Percentiles rank a stretch among this genome's conserved stretches.
phyloP scores from a whole-genome alignment of 768 basidiomycete genomes.

The Exsudoporus frostii region DNA sequence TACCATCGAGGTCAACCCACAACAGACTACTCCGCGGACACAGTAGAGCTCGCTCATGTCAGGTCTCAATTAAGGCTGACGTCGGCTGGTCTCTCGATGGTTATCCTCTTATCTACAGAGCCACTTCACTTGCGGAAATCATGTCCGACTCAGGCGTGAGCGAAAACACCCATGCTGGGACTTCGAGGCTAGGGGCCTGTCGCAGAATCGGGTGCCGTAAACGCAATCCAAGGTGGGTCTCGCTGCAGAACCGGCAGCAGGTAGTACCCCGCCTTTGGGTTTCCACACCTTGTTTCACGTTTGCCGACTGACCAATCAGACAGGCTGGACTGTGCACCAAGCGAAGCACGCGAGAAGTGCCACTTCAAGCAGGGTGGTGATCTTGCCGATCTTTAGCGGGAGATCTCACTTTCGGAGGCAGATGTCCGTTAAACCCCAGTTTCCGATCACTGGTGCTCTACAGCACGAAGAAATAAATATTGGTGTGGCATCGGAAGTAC shows the following conservation, averaged over 20 bases:
- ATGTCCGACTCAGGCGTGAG: background rate
- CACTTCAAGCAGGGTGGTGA: too few relatives aligned
- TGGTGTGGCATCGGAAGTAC: too few relatives aligned
- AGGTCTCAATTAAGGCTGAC: background rate
- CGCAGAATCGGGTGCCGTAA: background rate
- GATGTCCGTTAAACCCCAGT: too few relatives aligned
- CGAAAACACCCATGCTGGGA: too few relatives aligned
- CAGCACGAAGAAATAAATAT: too few relatives aligned
- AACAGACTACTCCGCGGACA: background rate
- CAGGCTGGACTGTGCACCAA: background rate
- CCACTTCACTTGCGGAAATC: background rate
- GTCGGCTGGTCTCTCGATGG: background rate
- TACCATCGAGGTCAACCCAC: background rate
- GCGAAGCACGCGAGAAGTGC: background rate
- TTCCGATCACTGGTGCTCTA: too few relatives aligned
- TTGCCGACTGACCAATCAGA: background rate
- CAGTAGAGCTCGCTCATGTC: background rate
- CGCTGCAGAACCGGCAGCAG: background rate
- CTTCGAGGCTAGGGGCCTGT: background rate
- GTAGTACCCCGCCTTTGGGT: background rate
- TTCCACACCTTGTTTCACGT: background rate
- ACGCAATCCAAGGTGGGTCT: background rate
- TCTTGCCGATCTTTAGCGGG: too few relatives aligned
- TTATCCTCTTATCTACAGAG: background rate
- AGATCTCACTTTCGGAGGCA: too few relatives aligned